phyloP scores from a whole-genome alignment of 1,284 basidiomycete genomes.

The Farysia itapuensis region DNA sequence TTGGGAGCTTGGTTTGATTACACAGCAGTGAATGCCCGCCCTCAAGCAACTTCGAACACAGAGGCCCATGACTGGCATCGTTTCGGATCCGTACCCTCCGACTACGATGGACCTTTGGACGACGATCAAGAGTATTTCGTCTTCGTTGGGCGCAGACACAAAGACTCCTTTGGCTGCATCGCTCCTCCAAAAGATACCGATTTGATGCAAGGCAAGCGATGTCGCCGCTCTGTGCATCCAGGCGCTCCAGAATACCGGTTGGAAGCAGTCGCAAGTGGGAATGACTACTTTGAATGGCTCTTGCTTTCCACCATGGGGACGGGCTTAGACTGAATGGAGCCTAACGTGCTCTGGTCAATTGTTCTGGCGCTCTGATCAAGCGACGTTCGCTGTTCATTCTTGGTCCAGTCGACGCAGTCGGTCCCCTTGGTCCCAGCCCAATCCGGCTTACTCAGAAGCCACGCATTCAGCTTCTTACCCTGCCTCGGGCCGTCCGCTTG shows the following conservation, averaged over 20 bases:
- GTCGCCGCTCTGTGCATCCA: constrained; percentile 6
- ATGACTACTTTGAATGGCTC: constrained; percentile 47
- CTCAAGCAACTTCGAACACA: not conserved
- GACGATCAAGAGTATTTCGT: constrained; percentile 44
- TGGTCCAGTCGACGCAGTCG: too few relatives aligned
- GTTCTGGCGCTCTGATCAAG: too few relatives aligned
- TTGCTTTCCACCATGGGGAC: constrained; percentile 32
- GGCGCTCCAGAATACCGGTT: constrained; percentile 2
- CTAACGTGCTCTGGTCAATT: too few relatives aligned
- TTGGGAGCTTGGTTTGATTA: constrained; percentile 81
- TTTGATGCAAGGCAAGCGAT: constrained; percentile 42
- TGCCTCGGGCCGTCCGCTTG: too few relatives aligned
- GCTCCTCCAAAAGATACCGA: constrained; percentile 29
- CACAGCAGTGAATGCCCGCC: constrained; percentile 63
- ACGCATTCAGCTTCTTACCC: too few relatives aligned
- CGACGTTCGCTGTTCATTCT: too few relatives aligned
- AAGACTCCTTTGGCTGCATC: constrained; percentile 22
- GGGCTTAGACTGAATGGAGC: constrained; percentile 17
- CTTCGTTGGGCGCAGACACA: constrained; percentile 41
- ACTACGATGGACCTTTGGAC: constrained; percentile 14
- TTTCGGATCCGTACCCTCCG: constrained; percentile 10
- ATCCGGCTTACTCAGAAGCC: not conserved
- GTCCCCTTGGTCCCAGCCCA: not conserved
- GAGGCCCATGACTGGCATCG: constrained; percentile 13
- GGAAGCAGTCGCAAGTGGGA: constrained; percentile 9